Base-by-base conservation (phyloP, 1,284 basidiomycete genomes). In the Microbotryum violaceum region DNA sequence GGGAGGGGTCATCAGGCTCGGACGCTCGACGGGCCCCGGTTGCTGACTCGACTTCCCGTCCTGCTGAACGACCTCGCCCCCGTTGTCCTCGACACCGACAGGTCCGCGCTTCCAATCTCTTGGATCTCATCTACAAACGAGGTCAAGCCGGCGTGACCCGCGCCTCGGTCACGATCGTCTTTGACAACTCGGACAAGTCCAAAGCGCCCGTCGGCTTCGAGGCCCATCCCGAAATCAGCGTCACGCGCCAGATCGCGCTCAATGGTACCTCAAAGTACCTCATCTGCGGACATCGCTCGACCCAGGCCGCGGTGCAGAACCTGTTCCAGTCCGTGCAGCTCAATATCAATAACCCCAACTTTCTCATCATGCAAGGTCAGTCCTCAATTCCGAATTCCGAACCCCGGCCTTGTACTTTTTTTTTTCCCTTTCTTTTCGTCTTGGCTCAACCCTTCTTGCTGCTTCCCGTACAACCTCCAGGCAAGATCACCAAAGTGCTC, bases 271-370 rank as follows among this genome's bases (percentile, higher is more conserved):
- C 90, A n/a, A 98, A 98, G 72, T 98, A 97, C 77, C 84, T 99
- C 14, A 79, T 98, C 60, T 98, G 97, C 72, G 96, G 96, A 0
- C 96, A 97, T 79, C 96, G 94, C 74, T 83, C 91, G 3, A 86
- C 87, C 7, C 91, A 97, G 68, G 85, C 91, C 65, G 82, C 81
- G 0, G 85, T 99, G 2, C 94, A 97, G 72, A 90, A 87, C 54
- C 81, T 98, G 47, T 98, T 99, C 74, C 96, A 98, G 75, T 88
- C 89, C 46, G 92, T 98, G 0, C 93, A 97, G 76, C 84, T 99
- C 71, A 98, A 98, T 76, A 98, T 99, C 82, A 99, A 98, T 79
- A 98, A 97, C 76, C 96, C 96, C 52, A 98, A 98, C 75, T 98
- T 98, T 78, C 82, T 99, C 65, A 98, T 98, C 76, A 98, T 98